Conservation (phyloP, 2,329 filamentous ascomycete species). For the Knufia petricola region DNA sequence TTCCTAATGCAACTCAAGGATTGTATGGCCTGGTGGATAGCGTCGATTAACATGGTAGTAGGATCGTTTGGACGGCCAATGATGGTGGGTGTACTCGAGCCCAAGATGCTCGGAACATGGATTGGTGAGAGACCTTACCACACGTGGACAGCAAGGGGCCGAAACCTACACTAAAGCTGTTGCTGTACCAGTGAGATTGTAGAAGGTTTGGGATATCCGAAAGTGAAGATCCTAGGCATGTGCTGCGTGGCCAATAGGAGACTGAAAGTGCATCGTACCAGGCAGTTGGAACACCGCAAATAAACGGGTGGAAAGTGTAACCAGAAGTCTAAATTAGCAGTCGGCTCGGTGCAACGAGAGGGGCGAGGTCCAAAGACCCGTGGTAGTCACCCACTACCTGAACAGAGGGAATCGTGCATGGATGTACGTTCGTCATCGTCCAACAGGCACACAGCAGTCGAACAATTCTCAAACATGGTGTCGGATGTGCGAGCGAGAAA, state of each 20-base stretch:
- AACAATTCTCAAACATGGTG: not conserved
- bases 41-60: constrained; percentile 1
- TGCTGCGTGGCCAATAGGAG: not conserved
- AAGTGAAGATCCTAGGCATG: not conserved
- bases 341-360: not conserved
- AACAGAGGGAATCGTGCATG: not conserved
- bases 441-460: not conserved
- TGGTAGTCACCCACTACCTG: not conserved
- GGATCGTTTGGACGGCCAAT: not conserved
- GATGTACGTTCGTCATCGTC: not conserved
- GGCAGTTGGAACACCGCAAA: not conserved
- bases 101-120: not conserved
- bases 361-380: not conserved
- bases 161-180: not conserved
- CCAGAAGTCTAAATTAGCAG: not conserved
- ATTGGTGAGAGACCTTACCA: not conserved
- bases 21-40: not conserved
- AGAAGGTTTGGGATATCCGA: not conserved
- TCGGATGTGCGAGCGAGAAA: not conserved
- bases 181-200: not conserved
- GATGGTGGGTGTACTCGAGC: not conserved
- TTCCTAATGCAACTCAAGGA: not conserved
- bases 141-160: not conserved
- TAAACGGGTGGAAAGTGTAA: not conserved
- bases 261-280: not conserved